A percentile compares a stretch with the other conserved stretches of the same genome.
Evolutionary conservation across 208 protist genomes (phyloP).

Genomic region (Sergeia podlipaevii): DNA sequence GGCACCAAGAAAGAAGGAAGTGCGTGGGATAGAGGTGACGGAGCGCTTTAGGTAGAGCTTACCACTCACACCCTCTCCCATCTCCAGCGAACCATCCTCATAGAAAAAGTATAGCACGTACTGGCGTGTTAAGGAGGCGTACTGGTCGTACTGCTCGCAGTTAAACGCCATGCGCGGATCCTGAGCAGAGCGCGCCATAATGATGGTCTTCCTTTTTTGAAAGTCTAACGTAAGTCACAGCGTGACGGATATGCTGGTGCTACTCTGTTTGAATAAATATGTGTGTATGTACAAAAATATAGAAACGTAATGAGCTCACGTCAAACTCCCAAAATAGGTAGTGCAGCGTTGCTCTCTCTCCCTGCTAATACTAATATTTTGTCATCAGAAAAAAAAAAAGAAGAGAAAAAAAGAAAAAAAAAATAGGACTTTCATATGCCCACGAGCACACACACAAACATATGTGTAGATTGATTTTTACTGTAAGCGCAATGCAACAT

Average conservation of each 20-base stretch:
- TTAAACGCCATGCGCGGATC: slow-evolving; percentile 79
- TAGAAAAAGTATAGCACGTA: slow-evolving; percentile 75
- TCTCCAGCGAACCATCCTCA: slow-evolving; percentile 69
- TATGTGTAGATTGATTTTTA: no score
- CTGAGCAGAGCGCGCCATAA: slow-evolving; percentile 67
- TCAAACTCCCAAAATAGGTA: no score
- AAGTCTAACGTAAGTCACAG: background rate
- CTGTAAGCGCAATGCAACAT: no score
- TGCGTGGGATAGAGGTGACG: slow-evolving; percentile 28
- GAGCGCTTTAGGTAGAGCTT: slow-evolving; percentile 61
- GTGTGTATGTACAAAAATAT: no score
- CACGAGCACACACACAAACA: no score
- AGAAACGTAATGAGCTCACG: no score
- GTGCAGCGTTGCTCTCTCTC: no score
- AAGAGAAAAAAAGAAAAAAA: background rate
- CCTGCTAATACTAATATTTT: no score
- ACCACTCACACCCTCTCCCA: slow-evolving; percentile 52
- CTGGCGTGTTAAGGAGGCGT: slow-evolving; percentile 36
- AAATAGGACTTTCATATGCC: background rate
- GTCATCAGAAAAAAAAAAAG: slow-evolving; percentile 3
- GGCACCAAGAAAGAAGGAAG: slow-evolving; percentile 55
- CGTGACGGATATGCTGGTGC: no score
- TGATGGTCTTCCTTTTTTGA: background rate
- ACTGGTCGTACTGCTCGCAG: slow-evolving; percentile 65
- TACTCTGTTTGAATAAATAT: no score